phyloP scores from a whole-genome alignment of 2,329 filamentous ascomycete genomes.

The Sporothrix brunneoviolacea region DNA sequence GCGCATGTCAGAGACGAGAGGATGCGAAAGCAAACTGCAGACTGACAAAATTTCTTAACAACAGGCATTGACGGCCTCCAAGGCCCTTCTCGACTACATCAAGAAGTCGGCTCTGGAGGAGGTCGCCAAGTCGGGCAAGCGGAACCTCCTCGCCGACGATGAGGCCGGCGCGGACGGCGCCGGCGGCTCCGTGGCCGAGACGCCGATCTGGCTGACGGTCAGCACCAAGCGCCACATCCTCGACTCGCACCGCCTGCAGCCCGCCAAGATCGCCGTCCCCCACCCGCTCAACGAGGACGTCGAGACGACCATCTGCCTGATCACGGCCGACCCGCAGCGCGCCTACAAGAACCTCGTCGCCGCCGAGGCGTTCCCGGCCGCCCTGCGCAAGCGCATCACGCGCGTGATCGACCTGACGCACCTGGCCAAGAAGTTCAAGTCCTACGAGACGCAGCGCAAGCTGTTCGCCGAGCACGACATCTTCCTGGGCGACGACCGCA shows the following conservation, averaged over 20 bases:
- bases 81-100: slow-evolving; percentile 56
- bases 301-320: slow-evolving; percentile 71
- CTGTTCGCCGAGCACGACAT: slow-evolving; percentile 82
- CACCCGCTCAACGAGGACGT: slow-evolving; percentile 65
- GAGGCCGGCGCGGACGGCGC: slow-evolving; percentile 22
- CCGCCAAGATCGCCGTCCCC: slow-evolving; percentile 72
- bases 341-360: slow-evolving; percentile 84
- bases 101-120: slow-evolving; percentile 48
- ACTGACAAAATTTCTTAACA: not conserved
- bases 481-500: slow-evolving; percentile 87
- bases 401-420: slow-evolving; percentile 77
- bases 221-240: slow-evolving; percentile 60
- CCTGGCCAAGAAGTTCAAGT: slow-evolving; percentile 73
- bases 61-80: slow-evolving; percentile 56
- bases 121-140: slow-evolving; percentile 41
- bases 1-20: not conserved
- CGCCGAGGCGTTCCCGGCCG: slow-evolving; percentile 62
- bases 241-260: slow-evolving; percentile 75
- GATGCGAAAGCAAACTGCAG: not conserved
- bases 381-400: slow-evolving; percentile 60
- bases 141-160: slow-evolving; percentile 44
- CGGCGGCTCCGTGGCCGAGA: slow-evolving; percentile 30
- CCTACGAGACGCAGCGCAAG: slow-evolving; percentile 81
- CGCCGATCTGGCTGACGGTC: slow-evolving; percentile 55
- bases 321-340: slow-evolving; percentile 68